A percentile compares a stretch with the other conserved stretches of the same genome.
phyloP scores from a whole-genome alignment of 2,329 filamentous ascomycete species.

The Zymoseptoria passerinii region DNA sequence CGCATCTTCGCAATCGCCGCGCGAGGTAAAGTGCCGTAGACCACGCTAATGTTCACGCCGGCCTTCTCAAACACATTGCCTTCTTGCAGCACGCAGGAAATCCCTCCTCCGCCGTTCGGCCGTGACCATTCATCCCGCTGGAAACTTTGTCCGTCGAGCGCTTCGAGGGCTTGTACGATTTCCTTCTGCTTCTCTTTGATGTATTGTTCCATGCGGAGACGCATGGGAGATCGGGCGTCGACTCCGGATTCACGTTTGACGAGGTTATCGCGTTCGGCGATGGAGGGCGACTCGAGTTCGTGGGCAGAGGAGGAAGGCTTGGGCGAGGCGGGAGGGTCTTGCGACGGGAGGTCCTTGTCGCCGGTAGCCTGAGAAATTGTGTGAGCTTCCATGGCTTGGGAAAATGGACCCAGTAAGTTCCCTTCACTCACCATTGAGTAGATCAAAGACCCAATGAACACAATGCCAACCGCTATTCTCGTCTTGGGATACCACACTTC shows the following conservation, averaged over 20 bases:
- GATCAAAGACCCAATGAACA: conserved; percentile 45
- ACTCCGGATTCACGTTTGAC: conserved; percentile 71
- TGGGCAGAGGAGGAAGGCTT: conserved; percentile 15
- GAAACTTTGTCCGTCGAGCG: conserved; percentile 77
- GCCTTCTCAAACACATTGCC: conserved; percentile 97
- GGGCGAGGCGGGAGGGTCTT: neutral
- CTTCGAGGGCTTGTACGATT: conserved; percentile 75
- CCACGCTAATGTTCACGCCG: conserved; percentile 87
- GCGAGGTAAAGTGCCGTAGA: conserved; percentile 83
- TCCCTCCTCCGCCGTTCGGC: conserved; percentile 82
- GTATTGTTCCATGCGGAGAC: conserved; percentile 92
- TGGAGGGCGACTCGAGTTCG: conserved; percentile 54
- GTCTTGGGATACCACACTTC: conserved; percentile 34
- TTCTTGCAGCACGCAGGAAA: conserved; percentile 89
- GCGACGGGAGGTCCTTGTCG: conserved; percentile 19
- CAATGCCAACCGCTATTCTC: conserved; percentile 39
- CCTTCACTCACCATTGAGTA: conserved; percentile 49
- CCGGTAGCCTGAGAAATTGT: conserved; percentile 29
- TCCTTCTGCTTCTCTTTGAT: conserved; percentile 86
- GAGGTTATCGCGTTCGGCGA: conserved; percentile 77
- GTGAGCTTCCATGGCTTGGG: conserved; percentile 8
- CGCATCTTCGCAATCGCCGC: conserved; percentile 88
- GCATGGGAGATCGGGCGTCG: conserved; percentile 78
- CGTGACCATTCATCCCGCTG: conserved; percentile 78
- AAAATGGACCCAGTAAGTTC: neutral